A percentile compares a stretch with the other conserved stretches of the same genome.
Evolutionary conservation across 805 yeast genomes (phyloP).

Genomic region (Helenozyma baotianmanensis): DNA sequence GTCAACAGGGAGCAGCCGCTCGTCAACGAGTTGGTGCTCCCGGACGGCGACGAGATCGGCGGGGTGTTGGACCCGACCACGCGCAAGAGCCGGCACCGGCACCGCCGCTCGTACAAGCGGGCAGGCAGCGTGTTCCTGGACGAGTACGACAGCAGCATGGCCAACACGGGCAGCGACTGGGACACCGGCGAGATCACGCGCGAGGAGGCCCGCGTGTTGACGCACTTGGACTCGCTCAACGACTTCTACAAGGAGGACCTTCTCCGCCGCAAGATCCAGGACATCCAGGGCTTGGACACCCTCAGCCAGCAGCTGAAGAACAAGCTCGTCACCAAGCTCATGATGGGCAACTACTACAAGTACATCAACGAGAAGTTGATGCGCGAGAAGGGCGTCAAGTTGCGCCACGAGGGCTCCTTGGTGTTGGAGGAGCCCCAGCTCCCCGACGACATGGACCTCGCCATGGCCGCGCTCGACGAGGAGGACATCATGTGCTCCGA

Average conservation of each 20-base stretch:
- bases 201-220: conserved; percentile 32
- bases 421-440: conserved; percentile 5
- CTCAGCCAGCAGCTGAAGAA: conserved; percentile 42
- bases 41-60: conserved; percentile 28
- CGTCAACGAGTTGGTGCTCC: conserved; percentile 49
- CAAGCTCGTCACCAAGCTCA: conserved; percentile 53
- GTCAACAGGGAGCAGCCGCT: conserved; percentile 45
- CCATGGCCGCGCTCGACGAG: too few species aligned
- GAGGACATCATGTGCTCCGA: conserved; percentile 11
- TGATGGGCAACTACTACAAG: conserved; percentile 64
- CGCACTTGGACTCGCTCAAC: conserved; percentile 31
- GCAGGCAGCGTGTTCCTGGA: conserved; percentile 10
- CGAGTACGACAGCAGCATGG: conserved; percentile 11
- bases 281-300: conserved; percentile 35
- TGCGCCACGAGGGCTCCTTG: background rate
- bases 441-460: conserved; percentile 16
- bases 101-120: conserved; percentile 1
- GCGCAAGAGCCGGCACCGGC: conserved; percentile 4
- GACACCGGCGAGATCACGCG: conserved; percentile 32
- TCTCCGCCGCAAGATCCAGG: conserved; percentile 46
- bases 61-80: conserved; percentile 6
- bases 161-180: conserved; percentile 12
- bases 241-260: conserved; percentile 36
- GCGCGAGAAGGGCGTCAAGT: conserved; percentile 2
- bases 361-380: conserved; percentile 33